Percentiles rank a stretch among this genome's conserved stretches.
phyloP scores from a whole-genome alignment of 306 rosid genomes.

The Urtica urens region DNA sequence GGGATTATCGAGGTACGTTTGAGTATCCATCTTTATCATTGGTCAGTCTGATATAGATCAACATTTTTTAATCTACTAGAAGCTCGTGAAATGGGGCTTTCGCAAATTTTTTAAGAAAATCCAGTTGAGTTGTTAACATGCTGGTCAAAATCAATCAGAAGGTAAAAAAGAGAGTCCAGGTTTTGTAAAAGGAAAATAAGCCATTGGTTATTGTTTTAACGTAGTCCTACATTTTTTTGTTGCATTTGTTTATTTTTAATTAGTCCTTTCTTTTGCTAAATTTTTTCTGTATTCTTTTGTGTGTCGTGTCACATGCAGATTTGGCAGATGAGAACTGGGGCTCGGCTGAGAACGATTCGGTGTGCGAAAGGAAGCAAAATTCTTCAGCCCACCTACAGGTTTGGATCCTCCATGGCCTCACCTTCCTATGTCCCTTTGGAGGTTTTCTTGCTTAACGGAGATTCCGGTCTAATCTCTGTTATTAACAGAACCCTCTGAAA shows the following conservation, averaged over 20 bases:
- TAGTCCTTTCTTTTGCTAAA: not conserved
- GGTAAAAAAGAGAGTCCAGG: too few relatives aligned
- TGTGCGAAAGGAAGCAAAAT: conserved; percentile 83
- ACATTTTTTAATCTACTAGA: too few relatives aligned
- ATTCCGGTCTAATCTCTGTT: conserved; percentile 78
- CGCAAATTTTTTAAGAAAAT: too few relatives aligned
- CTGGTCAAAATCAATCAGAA: too few relatives aligned
- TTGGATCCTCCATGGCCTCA: conserved; percentile 59
- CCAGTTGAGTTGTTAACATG: too few relatives aligned
- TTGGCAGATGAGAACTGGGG: conserved; percentile 99
- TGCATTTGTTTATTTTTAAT: not conserved
- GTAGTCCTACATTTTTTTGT: not conserved
- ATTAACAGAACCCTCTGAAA: conserved; percentile 48
- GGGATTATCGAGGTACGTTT: conserved; percentile 78
- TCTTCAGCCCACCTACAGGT: conserved; percentile 77
- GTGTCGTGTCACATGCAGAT: conserved; percentile 39
- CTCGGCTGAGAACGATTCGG: conserved; percentile 72
- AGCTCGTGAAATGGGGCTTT: too few relatives aligned
- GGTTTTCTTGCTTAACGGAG: conserved; percentile 90
- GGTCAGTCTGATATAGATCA: too few relatives aligned
- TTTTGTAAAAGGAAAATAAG: too few relatives aligned
- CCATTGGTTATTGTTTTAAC: too few relatives aligned
- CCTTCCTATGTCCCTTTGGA: conserved; percentile 82
- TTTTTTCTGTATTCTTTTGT: too few relatives aligned
- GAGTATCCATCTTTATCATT: too few relatives aligned